Conservation (phyloP, 192 early-diverging fungal species). For the Gryganskiella cystojenkinii region DNA sequence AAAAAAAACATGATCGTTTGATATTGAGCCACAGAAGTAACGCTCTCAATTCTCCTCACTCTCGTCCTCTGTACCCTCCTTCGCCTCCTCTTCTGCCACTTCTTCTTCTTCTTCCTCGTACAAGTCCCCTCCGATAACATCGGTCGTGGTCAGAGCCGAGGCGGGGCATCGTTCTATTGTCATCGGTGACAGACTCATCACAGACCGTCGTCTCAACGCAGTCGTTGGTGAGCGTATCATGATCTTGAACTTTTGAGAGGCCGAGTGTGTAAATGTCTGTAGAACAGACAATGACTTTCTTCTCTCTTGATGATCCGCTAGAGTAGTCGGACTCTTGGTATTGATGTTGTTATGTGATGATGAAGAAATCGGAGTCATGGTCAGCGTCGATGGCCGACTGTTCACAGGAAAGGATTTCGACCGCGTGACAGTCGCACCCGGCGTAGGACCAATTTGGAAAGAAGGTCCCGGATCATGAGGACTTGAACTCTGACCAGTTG, state of each 20-base stretch:
- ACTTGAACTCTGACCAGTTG: background rate
- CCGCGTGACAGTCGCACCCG: too few species aligned
- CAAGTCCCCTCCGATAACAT: too few species aligned
- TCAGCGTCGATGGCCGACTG: too few species aligned
- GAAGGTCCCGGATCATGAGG: background rate
- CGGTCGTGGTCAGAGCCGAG: too few species aligned
- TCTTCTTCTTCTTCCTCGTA: background rate
- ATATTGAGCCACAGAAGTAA: too few species aligned
- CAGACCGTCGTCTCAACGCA: slow-evolving; percentile 10
- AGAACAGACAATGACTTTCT: slow-evolving; percentile 31
- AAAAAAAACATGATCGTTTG: too few species aligned
- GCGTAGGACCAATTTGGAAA: too few species aligned
- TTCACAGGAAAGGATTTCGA: too few species aligned
- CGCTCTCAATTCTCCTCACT: too few species aligned
- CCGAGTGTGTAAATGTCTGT: slow-evolving; percentile 31
- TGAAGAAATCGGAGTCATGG: background rate
- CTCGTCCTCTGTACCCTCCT: background rate
- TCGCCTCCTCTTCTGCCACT: background rate
- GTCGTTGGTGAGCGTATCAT: slow-evolving; percentile 23
- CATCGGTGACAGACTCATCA: slow-evolving; percentile 12
- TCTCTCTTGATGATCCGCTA: background rate
- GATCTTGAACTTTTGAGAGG: slow-evolving; percentile 32
- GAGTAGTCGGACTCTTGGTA: background rate
- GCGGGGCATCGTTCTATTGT: background rate
- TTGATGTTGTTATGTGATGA: background rate